These are phyloP conservation scores for Amaranthus hypochondriacus DNA, from an alignment of 148 eudicot genomes.

Conservation along the genomic window DNA sequence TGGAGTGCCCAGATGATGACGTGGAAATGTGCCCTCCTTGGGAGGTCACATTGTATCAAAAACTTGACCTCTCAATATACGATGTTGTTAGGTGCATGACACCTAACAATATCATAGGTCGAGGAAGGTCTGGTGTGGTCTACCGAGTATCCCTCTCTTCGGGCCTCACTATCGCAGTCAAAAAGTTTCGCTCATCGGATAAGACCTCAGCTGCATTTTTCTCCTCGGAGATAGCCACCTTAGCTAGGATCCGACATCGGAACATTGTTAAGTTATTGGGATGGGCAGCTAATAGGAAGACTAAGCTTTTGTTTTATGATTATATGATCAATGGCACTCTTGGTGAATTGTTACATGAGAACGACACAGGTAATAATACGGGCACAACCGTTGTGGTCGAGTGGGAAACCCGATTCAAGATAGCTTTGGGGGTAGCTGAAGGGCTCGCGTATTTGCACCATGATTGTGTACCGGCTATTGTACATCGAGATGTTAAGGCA, in stretches of 20 bases:
- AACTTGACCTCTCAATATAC: constrained; percentile 65
- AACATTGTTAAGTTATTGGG: constrained; percentile 75
- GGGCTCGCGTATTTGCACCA: constrained; percentile 87
- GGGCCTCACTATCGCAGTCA: constrained; percentile 50
- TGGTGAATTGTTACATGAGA: constrained; percentile 60
- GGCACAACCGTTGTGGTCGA: constrained; percentile 34
- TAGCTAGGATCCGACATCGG: constrained; percentile 72
- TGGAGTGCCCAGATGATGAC: constrained; percentile 36
- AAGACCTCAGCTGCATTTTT: constrained; percentile 49
- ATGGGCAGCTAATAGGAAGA: constrained; percentile 68
- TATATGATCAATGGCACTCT: constrained; percentile 64
- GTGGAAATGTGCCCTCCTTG: constrained; percentile 79
- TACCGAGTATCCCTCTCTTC: constrained; percentile 42
- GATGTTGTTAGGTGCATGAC: constrained; percentile 62
- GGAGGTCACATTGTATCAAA: constrained; percentile 85
- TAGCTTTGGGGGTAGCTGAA: constrained; percentile 80
- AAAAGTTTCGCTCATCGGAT: constrained; percentile 58
- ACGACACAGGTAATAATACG: constrained; percentile 23
- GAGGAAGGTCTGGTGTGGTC: constrained; percentile 64
- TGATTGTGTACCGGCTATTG: constrained; percentile 73
- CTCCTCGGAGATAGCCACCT: constrained; percentile 75
- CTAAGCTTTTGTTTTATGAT: constrained; percentile 72
- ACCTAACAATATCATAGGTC: constrained; percentile 53
- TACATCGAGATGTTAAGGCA: constrained; percentile 83
- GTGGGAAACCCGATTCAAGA: constrained; percentile 75